These are phyloP conservation scores for Nitzschia inconspicua DNA, from an alignment of 108 stramenopile species.

Conservation along the genomic window DNA sequence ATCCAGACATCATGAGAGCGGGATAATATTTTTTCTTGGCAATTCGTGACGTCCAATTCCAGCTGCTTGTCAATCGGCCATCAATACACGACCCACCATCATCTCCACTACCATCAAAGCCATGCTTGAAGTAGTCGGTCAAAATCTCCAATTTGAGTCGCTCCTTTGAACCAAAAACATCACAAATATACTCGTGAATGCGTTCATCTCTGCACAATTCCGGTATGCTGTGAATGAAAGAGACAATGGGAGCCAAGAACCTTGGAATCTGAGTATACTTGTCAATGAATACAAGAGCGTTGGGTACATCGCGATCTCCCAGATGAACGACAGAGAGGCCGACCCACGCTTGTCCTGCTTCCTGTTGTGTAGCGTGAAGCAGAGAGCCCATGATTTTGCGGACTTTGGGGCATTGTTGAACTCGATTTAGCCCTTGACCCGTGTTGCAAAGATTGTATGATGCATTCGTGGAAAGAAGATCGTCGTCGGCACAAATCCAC, in stretches of 20 bases:
- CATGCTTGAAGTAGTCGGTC: constrained; percentile 84
- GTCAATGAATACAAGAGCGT: constrained; percentile 89
- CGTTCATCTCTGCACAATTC: constrained; percentile 49
- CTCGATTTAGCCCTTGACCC: constrained; percentile 84
- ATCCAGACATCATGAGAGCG: constrained; percentile 76
- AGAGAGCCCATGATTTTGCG: constrained; percentile 63
- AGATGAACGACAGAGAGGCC: constrained; percentile 84
- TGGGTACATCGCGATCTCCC: constrained; percentile 87
- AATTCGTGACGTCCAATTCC: constrained; percentile 86
- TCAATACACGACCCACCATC: constrained; percentile 89
- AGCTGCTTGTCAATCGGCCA: constrained; percentile 77
- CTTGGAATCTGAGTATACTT: constrained; percentile 91
- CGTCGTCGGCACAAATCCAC: constrained; percentile 69
- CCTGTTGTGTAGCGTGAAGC: constrained; percentile 49
- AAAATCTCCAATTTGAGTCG: constrained; percentile 63
- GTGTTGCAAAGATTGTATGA: constrained; percentile 75
- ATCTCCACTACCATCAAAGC: constrained; percentile 85
- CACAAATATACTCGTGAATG: constrained; percentile 47
- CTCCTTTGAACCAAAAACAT: constrained; percentile 47
- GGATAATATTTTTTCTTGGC: constrained; percentile 78
- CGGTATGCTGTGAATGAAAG: constrained; percentile 43
- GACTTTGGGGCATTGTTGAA: constrained; percentile 71
- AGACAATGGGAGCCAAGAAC: constrained; percentile 65
- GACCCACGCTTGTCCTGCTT: constrained; percentile 69
- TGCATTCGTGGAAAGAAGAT: constrained; percentile 46